Evolutionary conservation across 495 filamentous ascomycete genomes (phyloP).

Genomic region (Penicillium herquei): DNA sequence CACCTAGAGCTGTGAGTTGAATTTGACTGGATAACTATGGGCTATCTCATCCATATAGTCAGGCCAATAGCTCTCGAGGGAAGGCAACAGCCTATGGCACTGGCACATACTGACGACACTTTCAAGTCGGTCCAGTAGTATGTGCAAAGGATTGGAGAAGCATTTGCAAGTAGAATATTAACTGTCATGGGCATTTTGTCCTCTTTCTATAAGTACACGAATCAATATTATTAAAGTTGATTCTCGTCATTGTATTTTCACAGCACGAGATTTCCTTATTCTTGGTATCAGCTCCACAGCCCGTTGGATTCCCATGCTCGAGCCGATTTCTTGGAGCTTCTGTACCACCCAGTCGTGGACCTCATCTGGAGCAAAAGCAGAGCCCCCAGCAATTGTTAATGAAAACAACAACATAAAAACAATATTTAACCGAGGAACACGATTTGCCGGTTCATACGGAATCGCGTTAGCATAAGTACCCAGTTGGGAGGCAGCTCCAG

Average conservation of each 20-base stretch:
- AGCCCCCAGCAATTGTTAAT: constrained; percentile 27
- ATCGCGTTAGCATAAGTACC: constrained; percentile 1
- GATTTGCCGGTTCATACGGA: not conserved
- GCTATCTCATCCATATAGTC: too few relatives aligned
- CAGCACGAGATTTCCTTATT: constrained; percentile 11
- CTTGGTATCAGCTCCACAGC: constrained; percentile 20
- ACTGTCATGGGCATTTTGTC: too few relatives aligned
- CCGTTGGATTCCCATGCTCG: constrained; percentile 28
- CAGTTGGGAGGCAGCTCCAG: constrained; percentile 18
- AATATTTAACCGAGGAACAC: constrained; percentile 24
- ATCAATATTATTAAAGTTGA: too few relatives aligned
- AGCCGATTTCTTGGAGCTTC: constrained; percentile 30
- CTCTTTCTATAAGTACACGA: too few relatives aligned
- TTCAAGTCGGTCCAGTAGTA: too few relatives aligned
- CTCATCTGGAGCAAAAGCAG: constrained; percentile 24
- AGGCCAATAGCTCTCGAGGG: too few relatives aligned
- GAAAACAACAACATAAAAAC: constrained; percentile 32
- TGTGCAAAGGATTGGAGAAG: too few relatives aligned
- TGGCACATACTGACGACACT: too few relatives aligned
- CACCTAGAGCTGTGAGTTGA: too few relatives aligned
- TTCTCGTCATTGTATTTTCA: not conserved
- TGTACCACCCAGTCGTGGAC: constrained; percentile 28
- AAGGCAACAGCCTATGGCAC: too few relatives aligned
- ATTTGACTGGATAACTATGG: too few relatives aligned
- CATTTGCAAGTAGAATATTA: too few relatives aligned